Base-by-base conservation (phyloP, 1,284 basidiomycete species). In the Cryptococcus hybrid region DNA sequence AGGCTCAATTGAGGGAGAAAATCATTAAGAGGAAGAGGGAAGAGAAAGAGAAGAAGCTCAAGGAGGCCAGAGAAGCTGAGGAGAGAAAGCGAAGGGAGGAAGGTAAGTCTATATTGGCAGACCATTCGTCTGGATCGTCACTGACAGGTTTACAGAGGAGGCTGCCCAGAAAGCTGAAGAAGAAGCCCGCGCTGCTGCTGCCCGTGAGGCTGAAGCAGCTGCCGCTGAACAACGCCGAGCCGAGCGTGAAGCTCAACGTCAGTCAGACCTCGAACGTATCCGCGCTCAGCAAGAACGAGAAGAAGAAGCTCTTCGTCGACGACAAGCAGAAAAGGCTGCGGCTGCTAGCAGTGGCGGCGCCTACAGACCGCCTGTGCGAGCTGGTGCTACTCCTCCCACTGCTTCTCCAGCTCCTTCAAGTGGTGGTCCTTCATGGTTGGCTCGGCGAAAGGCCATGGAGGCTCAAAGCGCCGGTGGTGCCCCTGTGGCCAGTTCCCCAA, bases 281-380 rank as follows among this genome's bases (percentile, higher is more conserved):
- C 82, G 82, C 18, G 77, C 82, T 49, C 88, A 87, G 68, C 78
- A 75, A n/a, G 84, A 87, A 69, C 84, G 88, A 59, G 91, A 92
- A 71, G 88, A 89, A 54, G 92, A 92, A 68, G 90, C 89, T 0
- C 83, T 85, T 67, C 82, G 82, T 12, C 84, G 84, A 42, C 72
- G 75, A 47, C 24, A 24, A 30, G 46, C n/a, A 7, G 46, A 15
- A 12, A 30, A 15, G n/a, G 46, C 46, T 13, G 46, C 46, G 18
- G 12, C 46, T 30, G 15, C 34, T 35, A 12, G 18, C 24, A 7
- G 46, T 15, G 11, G n/a, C 9, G 46, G n/a, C 30, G 13, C 34
- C 34, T 47, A 47, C 46, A 15, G 46, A 35, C 46, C 46, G 12
- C 46, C 46, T 34, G 46, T 30, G 6, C n/a, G n/a, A 11, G 40